These are phyloP conservation scores for Grigorovia yakushimaensis DNA, from an alignment of 805 yeast species.

Conservation along the genomic window DNA sequence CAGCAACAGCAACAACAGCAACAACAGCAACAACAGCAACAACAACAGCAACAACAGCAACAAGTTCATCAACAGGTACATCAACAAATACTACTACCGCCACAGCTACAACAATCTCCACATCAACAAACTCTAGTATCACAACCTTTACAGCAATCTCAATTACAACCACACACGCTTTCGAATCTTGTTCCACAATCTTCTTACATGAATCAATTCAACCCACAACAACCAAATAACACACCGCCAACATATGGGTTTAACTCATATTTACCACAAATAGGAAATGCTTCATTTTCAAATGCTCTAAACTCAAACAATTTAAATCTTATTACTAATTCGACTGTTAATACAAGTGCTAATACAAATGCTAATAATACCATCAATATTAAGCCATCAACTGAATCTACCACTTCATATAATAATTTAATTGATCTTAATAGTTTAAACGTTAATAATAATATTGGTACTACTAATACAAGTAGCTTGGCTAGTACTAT, in stretches of 20 bases:
- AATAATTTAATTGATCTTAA: background rate
- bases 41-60: background rate
- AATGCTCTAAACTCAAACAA: background rate
- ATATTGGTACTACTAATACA: background rate
- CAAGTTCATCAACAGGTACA: constrained; percentile 19
- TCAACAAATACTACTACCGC: background rate
- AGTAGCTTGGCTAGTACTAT: background rate
- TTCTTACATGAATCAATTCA: background rate
- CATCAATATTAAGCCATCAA: background rate
- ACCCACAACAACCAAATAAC: background rate
- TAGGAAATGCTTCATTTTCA: background rate
- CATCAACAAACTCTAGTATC: background rate
- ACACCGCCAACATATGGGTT: background rate
- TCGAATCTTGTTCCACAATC: background rate
- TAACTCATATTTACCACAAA: background rate
- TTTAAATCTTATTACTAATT: background rate
- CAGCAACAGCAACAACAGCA: background rate
- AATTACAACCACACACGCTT: background rate
- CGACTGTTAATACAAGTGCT: background rate
- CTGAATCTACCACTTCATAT: background rate
- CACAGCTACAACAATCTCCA: background rate
- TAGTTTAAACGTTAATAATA: background rate
- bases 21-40: constrained; percentile 18
- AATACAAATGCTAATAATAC: background rate
- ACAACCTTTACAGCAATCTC: background rate